Percentiles rank a stretch among this genome's conserved stretches.
Conservation (phyloP, 1,284 basidiomycete genomes). For the Rhodotorula sp. region DNA sequence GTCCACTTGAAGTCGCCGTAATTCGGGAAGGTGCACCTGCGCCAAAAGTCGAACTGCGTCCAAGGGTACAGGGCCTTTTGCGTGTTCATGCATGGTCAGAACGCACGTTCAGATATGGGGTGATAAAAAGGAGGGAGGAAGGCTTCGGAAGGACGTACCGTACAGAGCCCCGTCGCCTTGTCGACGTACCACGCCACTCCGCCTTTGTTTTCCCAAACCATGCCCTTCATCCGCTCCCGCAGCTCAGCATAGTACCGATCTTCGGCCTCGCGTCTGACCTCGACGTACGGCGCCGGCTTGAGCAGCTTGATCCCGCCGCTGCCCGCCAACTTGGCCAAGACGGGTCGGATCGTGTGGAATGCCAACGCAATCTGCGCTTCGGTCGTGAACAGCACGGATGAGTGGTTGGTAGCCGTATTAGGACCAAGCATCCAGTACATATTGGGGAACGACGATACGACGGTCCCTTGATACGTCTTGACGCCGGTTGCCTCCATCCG, state of each 20-base stretch:
- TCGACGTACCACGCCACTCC: constrained; percentile 36
- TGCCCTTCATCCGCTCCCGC: constrained; percentile 26
- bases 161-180: constrained; percentile 24
- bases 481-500: constrained; percentile 28
- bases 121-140: not conserved
- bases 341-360: constrained; percentile 30
- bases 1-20: constrained; percentile 20
- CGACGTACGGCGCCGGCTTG: constrained; percentile 25
- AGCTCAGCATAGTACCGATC: constrained; percentile 22
- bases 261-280: constrained; percentile 31
- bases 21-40: constrained; percentile 14
- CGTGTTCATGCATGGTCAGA: not conserved
- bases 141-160: constrained; percentile 1
- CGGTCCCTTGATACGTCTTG: constrained; percentile 27
- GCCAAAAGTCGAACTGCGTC: constrained; percentile 36
- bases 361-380: constrained; percentile 36
- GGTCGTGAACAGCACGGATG: constrained; percentile 31
- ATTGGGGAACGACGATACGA: constrained; percentile 20
- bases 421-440: constrained; percentile 25
- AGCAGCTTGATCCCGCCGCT: not conserved
- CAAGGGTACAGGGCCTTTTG: constrained; percentile 30
- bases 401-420: constrained; percentile 31
- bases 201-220: constrained; percentile 32
- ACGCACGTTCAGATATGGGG: not conserved
- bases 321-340: constrained; percentile 10